Percentiles rank a stretch among this genome's conserved stretches.
Evolutionary conservation across 2,329 filamentous ascomycete genomes (phyloP).

Genomic region (Macrophomina pseudophaseolina): DNA sequence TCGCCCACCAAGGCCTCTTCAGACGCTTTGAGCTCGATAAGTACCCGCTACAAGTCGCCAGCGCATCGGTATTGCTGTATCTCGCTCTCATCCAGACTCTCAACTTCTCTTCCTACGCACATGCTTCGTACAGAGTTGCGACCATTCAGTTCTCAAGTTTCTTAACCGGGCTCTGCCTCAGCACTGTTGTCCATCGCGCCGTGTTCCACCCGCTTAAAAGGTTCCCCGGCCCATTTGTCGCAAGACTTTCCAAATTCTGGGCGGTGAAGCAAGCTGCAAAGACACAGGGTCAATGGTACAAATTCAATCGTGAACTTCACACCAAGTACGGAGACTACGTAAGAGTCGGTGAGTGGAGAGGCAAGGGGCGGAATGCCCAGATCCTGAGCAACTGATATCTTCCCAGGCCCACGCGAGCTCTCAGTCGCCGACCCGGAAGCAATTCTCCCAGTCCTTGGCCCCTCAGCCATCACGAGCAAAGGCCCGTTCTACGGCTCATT

Average conservation of each 20-base stretch:
- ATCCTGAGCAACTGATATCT: not conserved
- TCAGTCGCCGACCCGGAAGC: conserved; percentile 35
- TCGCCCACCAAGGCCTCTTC: conserved; percentile 9
- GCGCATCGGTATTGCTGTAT: not conserved
- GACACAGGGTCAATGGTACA: not conserved
- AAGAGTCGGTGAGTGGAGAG: conserved; percentile 7
- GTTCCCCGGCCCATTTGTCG: conserved; percentile 19
- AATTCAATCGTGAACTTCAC: conserved; percentile 4
- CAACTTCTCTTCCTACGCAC: not conserved
- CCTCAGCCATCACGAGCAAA: conserved; percentile 1
- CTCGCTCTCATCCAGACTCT: not conserved
- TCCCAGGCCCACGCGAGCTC: conserved; percentile 34
- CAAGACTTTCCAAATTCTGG: conserved; percentile 25
- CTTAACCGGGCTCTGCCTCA: not conserved
- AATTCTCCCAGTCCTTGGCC: conserved; percentile 26
- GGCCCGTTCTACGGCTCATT: conserved; percentile 22
- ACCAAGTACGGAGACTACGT: conserved; percentile 27
- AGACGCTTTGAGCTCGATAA: conserved; percentile 18
- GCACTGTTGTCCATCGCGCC: conserved; percentile 15
- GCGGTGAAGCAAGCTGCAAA: not conserved
- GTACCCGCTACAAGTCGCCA: conserved; percentile 2
- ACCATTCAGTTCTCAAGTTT: not conserved
- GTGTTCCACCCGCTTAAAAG: conserved; percentile 17
- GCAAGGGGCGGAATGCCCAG: not conserved
- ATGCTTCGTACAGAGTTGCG: not conserved